Conservation (phyloP, 1,284 basidiomycete genomes). For the Trichosporon coremiiforme region DNA sequence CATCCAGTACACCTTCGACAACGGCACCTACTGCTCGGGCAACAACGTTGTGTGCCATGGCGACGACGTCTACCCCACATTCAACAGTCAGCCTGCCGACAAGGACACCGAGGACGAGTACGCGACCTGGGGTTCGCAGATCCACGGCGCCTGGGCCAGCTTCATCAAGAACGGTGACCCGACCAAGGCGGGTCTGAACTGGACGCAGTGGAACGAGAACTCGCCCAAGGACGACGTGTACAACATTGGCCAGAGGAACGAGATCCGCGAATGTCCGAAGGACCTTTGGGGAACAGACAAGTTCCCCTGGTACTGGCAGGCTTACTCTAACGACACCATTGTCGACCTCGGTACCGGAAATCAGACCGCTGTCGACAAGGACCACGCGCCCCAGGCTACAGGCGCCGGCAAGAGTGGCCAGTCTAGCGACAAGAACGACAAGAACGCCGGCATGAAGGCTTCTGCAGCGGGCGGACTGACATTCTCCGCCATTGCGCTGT, state of each 20-base stretch:
- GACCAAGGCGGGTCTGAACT: background rate
- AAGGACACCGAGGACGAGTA: slow-evolving; percentile 5
- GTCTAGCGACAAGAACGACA: background rate
- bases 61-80: slow-evolving; percentile 52
- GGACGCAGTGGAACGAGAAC: slow-evolving; percentile 28
- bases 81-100: slow-evolving; percentile 32
- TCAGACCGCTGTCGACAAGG: background rate
- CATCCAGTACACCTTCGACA: slow-evolving; percentile 68
- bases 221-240: slow-evolving; percentile 26
- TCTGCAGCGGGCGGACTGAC: background rate
- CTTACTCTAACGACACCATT: background rate
- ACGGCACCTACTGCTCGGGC: slow-evolving; percentile 36
- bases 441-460: background rate
- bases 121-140: slow-evolving; percentile 27
- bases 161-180: slow-evolving; percentile 48
- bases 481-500: background rate
- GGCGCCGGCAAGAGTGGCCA: background rate
- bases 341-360: background rate
- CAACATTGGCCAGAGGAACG: slow-evolving; percentile 32
- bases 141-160: slow-evolving; percentile 38
- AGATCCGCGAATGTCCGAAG: slow-evolving; percentile 35
- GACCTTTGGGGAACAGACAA: slow-evolving; percentile 39
- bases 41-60: slow-evolving; percentile 50
- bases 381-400: background rate
- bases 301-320: slow-evolving; percentile 27